A percentile compares a stretch with the other conserved stretches of the same genome.
Evolutionary conservation across 768 basidiomycete species (phyloP).

Genomic region (Lactarius indigo): DNA sequence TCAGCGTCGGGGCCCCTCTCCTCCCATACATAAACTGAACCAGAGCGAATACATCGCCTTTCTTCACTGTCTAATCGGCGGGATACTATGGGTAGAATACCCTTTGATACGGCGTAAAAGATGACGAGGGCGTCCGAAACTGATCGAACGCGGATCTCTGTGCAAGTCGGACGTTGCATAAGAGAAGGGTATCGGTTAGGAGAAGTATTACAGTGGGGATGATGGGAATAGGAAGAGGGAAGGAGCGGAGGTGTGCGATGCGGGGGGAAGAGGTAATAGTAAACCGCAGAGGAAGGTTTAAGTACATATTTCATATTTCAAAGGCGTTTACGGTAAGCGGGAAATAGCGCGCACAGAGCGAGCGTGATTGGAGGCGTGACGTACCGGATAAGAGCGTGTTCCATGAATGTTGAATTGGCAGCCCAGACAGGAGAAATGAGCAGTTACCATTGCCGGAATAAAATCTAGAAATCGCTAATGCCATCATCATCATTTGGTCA

Average conservation of each 20-base stretch:
- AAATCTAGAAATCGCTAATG: constrained; percentile 3
- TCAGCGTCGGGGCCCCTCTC: constrained; percentile 69
- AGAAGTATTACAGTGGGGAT: constrained; percentile 2
- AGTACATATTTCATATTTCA: constrained; percentile 20
- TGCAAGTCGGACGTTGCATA: constrained; percentile 71
- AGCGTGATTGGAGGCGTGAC: constrained; percentile 18
- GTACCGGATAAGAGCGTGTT: constrained; percentile 25
- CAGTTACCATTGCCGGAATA: constrained; percentile 19
- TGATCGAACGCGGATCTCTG: constrained; percentile 57
- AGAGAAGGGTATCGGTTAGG: not conserved
- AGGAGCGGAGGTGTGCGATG: not conserved
- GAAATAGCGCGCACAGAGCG: constrained; percentile 12
- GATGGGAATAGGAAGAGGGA: not conserved
- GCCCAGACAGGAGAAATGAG: constrained; percentile 22
- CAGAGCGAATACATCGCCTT: constrained; percentile 62
- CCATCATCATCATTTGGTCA: constrained; percentile 9
- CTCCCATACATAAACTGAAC: constrained; percentile 81
- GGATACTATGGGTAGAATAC: constrained; percentile 60
- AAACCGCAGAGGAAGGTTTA: constrained; percentile 15
- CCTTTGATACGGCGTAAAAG: constrained; percentile 65
- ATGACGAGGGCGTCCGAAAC: constrained; percentile 67
- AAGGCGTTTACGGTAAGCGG: constrained; percentile 26
- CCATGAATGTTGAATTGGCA: constrained; percentile 24
- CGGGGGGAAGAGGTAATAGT: constrained; percentile 13
- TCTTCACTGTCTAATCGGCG: constrained; percentile 76